Evolutionary conservation across 108 stramenopile species (phyloP).

Genomic region (Nannochloropsis salina): DNA sequence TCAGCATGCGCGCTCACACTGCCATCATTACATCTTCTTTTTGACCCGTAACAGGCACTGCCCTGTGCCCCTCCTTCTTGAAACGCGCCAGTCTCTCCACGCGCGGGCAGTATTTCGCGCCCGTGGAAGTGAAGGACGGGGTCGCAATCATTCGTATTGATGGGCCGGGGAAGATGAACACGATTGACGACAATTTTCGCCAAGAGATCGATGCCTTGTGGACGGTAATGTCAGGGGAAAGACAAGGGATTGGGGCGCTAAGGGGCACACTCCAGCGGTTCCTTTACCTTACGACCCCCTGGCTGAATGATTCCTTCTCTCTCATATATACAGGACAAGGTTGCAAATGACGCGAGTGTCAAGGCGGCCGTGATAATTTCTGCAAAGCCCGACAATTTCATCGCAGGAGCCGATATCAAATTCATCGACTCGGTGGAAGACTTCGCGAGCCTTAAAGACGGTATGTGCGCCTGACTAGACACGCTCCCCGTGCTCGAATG

Average conservation of each 20-base stretch:
- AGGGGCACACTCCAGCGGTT: not conserved
- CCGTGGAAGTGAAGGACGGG: slow-evolving; percentile 55
- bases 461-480: slow-evolving; percentile 18
- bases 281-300: not conserved
- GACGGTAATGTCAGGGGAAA: slow-evolving; percentile 36
- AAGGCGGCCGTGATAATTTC: slow-evolving; percentile 92
- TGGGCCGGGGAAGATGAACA: slow-evolving; percentile 82
- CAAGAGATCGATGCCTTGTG: slow-evolving; percentile 76
- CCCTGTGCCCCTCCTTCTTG: not conserved
- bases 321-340: slow-evolving; percentile 51
- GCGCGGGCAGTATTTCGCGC: slow-evolving; percentile 16
- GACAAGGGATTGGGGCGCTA: not conserved
- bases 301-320: not conserved
- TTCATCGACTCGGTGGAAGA: slow-evolving; percentile 82
- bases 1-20: too few species aligned
- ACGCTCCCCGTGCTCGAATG: not conserved
- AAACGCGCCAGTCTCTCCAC: not conserved
- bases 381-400: slow-evolving; percentile 89
- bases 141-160: slow-evolving; percentile 85
- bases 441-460: slow-evolving; percentile 67
- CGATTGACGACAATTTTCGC: slow-evolving; percentile 73
- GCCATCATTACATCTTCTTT: too few species aligned
- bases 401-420: slow-evolving; percentile 97
- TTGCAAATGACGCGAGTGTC: slow-evolving; percentile 54
- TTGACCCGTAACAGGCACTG: too few species aligned